Base-by-base conservation (phyloP, 2,329 filamentous ascomycete species). In the Cryphonectria carpinicola region DNA sequence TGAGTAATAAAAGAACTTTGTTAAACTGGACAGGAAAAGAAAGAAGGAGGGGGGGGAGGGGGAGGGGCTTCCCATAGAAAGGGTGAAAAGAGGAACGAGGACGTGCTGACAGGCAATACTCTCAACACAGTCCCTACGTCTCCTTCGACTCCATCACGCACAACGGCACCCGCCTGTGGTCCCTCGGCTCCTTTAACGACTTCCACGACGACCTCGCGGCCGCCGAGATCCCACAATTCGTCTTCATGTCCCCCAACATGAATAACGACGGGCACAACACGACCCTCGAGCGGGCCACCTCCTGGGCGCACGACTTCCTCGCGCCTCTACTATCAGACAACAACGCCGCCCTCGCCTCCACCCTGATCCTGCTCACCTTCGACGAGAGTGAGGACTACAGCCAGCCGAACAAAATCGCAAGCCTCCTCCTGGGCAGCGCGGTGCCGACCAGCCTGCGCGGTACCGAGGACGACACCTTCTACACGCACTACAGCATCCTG, bases 241-340 rank as follows among this genome's bases (percentile, higher is more conserved):
- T 86, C 54, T 88, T 89, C 78, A 86, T 90, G 78, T 86, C 86
- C 0, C 89, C 88, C 0, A 86, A 90, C 78, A 89, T 90, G 88
- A 84, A 88, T 63, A 87, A 88, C 73, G 89, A 92, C 75, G 91
- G 89, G 19, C 91, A 93, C 74, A 81, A 89, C 75, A 85, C 84
- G 3, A 83, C 82, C 4, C 82, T 89, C 13, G 82, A 82, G n/a
- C 82, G 81, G 63, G 85, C 86, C 3, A 83, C 85, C 1, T 77
- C 80, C 3, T 89, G 87, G 87, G 82, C 83, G 28, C 81, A 82
- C 63, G 79, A 79, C 66, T 88, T 89, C 77, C 79, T 89, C 37
- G 81, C 84, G 70, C 87, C 87, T 3, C 82, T 90, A 11, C 79
- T 89, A 13, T 77, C 79, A 32, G 82, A 87, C 74, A 28, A 60